These are phyloP conservation scores for Gonium pectorale DNA, from an alignment of 139 green algal genomes.

Conservation along the genomic window DNA sequence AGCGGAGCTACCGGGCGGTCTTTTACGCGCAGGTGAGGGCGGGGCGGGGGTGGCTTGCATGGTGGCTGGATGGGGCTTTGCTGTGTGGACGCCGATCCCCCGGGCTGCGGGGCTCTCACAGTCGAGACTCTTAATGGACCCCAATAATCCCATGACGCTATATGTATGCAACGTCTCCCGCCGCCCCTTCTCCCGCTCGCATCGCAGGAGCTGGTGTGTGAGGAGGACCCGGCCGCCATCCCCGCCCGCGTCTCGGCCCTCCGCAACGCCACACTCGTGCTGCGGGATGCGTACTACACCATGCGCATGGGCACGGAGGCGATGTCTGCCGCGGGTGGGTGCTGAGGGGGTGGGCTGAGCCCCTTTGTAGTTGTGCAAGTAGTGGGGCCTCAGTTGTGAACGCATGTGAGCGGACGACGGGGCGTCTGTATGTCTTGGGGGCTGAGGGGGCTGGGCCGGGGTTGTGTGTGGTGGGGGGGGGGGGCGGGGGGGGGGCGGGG, in stretches of 20 bases:
- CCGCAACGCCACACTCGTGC: background rate
- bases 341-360: no score
- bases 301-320: conserved; percentile 4
- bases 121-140: background rate
- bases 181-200: background rate
- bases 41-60: background rate
- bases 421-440: no score
- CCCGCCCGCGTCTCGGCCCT: background rate
- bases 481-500: no score
- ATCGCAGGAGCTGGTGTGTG: conserved; percentile 16
- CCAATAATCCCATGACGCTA: background rate
- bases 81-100: no score
- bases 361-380: no score
- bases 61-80: background rate
- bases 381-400: no score
- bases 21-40: conserved; percentile 15
- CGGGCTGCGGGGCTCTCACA: no score
- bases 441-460: no score
- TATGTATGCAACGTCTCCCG: background rate
- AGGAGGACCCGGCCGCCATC: background rate
- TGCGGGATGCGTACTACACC: conserved; percentile 31
- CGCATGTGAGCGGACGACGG: no score
- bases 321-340: background rate
- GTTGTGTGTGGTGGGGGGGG: no score
- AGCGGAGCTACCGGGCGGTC: background rate